Evolutionary conservation across 345 rosid genomes (phyloP).

Genomic region (Brassica incana): DNA sequence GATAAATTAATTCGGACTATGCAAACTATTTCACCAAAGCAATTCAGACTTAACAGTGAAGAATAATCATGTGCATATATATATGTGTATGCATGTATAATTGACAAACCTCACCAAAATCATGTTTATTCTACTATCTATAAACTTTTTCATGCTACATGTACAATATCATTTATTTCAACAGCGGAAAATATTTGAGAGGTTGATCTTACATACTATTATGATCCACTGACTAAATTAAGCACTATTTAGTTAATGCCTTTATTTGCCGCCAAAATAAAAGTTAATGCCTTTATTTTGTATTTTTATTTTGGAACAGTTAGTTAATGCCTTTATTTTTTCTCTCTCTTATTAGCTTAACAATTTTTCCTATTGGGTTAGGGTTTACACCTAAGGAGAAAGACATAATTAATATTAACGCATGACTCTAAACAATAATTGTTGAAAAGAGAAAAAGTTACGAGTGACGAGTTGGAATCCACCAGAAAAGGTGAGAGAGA

Average conservation of each 20-base stretch:
- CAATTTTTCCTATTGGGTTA: neutral
- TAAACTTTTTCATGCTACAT: neutral
- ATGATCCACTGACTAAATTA: neutral
- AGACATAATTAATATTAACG: neutral
- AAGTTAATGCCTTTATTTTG: neutral
- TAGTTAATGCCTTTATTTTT: neutral
- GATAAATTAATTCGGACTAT: neutral
- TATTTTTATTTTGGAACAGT: too few relatives aligned
- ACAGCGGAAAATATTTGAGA: neutral
- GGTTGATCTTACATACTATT: neutral
- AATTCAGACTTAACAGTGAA: neutral
- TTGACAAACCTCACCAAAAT: neutral
- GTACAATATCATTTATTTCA: neutral
- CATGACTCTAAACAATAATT: conserved; percentile 12
- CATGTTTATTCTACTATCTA: neutral
- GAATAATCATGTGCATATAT: neutral
- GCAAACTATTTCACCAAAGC: neutral
- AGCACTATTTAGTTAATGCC: neutral
- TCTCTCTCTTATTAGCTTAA: neutral
- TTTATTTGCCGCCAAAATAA: too few relatives aligned
- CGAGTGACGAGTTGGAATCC: conserved; percentile 40
- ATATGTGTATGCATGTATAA: neutral
- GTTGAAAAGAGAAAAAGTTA: conserved; percentile 32
- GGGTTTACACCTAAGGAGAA: conserved; percentile 18
- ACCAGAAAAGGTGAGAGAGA: conserved; percentile 31